Conservation (phyloP, 768 basidiomycete genomes). For the Multifurca ochricompacta region DNA sequence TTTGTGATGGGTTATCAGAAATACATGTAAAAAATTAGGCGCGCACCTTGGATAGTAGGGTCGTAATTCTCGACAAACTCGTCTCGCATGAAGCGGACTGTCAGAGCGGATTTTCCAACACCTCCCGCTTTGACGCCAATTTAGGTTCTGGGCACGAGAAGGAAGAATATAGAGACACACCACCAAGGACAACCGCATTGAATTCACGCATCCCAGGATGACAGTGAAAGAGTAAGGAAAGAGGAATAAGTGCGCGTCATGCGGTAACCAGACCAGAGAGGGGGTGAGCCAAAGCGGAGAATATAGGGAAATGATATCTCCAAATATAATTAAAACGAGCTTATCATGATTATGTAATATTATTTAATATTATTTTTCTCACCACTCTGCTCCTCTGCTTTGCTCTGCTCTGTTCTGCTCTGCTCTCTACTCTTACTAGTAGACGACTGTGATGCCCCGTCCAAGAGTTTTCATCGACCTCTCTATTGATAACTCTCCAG, state of each 20-base stretch:
- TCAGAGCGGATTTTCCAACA: conserved; percentile 82
- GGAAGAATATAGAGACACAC: conserved; percentile 33
- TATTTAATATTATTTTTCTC: background rate
- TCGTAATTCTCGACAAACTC: conserved; percentile 72
- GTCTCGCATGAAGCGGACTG: conserved; percentile 69
- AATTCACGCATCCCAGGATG: conserved; percentile 50
- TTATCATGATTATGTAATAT: background rate
- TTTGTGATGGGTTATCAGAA: background rate
- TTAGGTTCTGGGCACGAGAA: background rate
- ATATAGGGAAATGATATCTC: conserved; percentile 8
- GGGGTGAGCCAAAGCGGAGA: background rate
- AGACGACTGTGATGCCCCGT: conserved; percentile 35
- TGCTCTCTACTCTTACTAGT: too few relatives aligned
- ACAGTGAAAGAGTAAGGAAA: conserved; percentile 13
- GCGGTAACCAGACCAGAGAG: conserved; percentile 15
- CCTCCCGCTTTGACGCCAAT: conserved; percentile 54
- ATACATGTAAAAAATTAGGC: background rate
- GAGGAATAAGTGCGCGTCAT: conserved; percentile 15
- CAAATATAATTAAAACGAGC: background rate
- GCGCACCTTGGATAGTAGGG: conserved; percentile 74
- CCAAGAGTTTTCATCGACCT: conserved; percentile 69
- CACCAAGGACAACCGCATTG: conserved; percentile 75
- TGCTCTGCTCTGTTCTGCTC: background rate
- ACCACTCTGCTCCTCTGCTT: background rate
- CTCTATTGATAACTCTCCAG: conserved; percentile 38